Evolutionary conservation across 495 filamentous ascomycete genomes (phyloP).

Genomic region (Hypoxylon subgilvum): DNA sequence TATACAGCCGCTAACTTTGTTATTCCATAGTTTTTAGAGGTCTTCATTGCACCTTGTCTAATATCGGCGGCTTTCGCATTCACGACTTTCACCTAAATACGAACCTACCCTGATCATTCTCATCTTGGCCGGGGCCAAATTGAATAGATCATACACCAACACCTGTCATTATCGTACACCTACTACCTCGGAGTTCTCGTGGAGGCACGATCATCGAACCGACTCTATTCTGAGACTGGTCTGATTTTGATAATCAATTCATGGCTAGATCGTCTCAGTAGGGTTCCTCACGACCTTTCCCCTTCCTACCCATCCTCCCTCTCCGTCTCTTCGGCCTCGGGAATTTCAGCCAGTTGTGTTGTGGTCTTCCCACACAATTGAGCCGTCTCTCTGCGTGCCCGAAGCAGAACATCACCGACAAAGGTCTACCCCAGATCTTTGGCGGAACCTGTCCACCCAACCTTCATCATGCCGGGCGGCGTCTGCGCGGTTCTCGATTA

Average conservation of each 20-base stretch:
- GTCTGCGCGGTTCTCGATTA: slow-evolving; percentile 97
- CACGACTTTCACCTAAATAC: slow-evolving; percentile 11
- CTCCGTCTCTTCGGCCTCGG: slow-evolving; percentile 51
- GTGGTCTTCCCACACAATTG: slow-evolving; percentile 36
- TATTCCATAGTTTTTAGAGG: slow-evolving; percentile 19
- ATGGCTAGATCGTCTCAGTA: slow-evolving; percentile 55
- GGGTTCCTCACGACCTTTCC: slow-evolving; percentile 42
- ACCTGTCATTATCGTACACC: too few species aligned
- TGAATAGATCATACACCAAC: too few species aligned
- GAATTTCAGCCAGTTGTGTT: slow-evolving; percentile 37
- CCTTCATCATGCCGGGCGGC: slow-evolving; percentile 70
- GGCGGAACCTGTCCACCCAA: slow-evolving; percentile 29
- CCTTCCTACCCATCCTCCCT: slow-evolving; percentile 24
- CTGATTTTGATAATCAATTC: slow-evolving; percentile 33
- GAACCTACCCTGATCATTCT: background rate
- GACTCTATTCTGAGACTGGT: background rate
- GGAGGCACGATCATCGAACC: background rate
- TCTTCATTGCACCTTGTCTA: slow-evolving; percentile 31
- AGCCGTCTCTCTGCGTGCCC: slow-evolving; percentile 48
- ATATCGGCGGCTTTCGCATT: slow-evolving; percentile 22
- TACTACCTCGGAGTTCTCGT: too few species aligned
- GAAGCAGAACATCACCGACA: slow-evolving; percentile 47
- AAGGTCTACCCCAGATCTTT: slow-evolving; percentile 37
- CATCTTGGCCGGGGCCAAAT: background rate
- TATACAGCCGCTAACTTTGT: slow-evolving; percentile 10